Evolutionary conservation across 441 rosid genomes (phyloP), one percentile per base, ranked within the genome.

Genomic region (Croton laevigatus): DNA sequence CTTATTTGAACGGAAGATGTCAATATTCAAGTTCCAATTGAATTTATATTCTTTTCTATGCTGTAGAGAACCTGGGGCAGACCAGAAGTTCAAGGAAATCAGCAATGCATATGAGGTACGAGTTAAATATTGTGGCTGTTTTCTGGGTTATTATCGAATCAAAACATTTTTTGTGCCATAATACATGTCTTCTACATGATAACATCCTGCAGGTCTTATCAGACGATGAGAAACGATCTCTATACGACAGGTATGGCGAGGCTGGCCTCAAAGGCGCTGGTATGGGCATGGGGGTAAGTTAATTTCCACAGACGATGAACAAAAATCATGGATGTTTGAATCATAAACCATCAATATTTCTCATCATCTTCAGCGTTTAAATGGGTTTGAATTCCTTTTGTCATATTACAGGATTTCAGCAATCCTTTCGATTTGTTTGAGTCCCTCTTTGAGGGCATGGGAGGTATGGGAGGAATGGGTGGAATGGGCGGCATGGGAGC

Each of bases 51-150:
- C 13, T 68, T 13, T 49, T 55, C 23, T 37, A 4, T 71, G 59
- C 52, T 76, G 78, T 85, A 95, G 99, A 78, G 97, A 95, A 0
- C 80, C 92, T 52, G 93, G 89, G 55, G 96, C 99, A 46, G 98
- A 93, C 70, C 85, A 85, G 81, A 95, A 95, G 79, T 93, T 95
- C 78, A 95, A 93, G 90, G 97, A 95, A 46, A 95, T 95, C 73
- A 91, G 99, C 73, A 95, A 93, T 79, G 98, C 98, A 4, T 95
- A 95, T 19, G 99, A 95, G 98, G 99, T 89, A 81, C 81, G 73
- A 59, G 34, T 60, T 71, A 27, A 55, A 16, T 52, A 54, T 44
- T 76, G 69, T n/a, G 37, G 22, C 42, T 69, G 37, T 62, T 51
- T 71, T 68, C 70, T 51, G 62, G 55, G 67, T 62, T 42, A 40